Base-by-base conservation (phyloP, 805 yeast species). In the Priceomyces melissophilus region DNA sequence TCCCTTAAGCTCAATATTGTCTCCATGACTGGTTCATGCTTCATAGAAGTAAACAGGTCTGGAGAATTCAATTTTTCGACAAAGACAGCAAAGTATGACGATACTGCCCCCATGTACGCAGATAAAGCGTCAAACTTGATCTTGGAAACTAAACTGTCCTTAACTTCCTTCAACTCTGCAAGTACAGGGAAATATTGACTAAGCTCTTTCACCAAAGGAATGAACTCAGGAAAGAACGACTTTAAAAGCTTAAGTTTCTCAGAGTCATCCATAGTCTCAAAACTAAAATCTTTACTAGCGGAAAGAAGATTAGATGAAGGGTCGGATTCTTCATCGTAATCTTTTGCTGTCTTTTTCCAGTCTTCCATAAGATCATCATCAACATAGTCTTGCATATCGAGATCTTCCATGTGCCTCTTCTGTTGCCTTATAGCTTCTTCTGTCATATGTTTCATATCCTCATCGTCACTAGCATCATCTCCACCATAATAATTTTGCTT, bases 11-110 rank as follows among this genome's bases (percentile, higher is more conserved):
- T 81, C 40, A 91, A 67, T 27, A 91, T 82, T 23, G 84, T 77
- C 54, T 87, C 89, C 96, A 93, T 91, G 2, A 91, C 83, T 2
- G 91, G 85, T 49, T 85, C 91, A 41, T 87, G 95, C 52, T 87
- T 88, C 84, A 90, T 81, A 27, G 70, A 58, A 10, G 53, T 40
- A 45, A 81, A 76, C 3, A 73, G 68, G 38, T 79, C 84, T 20
- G 78, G 82, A 15, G 68, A 67, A 33, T 67, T 63, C 30, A 82
- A 55, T 34, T 78, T 74, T 30, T 80, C 80, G 12, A 78, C 63
- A 47, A 91, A 78, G 11, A 93, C 57, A 3, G 96, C 84, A 53
- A 91, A 79, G 59, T 89, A 91, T 4, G 89, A 76, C 3, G 84
- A 69, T 17, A 91, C 78, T 17, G 95, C 72, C 10, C 91, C 93